Conservation (phyloP, 2,329 filamentous ascomycete genomes). For the Pyrenochaeta sp. region DNA sequence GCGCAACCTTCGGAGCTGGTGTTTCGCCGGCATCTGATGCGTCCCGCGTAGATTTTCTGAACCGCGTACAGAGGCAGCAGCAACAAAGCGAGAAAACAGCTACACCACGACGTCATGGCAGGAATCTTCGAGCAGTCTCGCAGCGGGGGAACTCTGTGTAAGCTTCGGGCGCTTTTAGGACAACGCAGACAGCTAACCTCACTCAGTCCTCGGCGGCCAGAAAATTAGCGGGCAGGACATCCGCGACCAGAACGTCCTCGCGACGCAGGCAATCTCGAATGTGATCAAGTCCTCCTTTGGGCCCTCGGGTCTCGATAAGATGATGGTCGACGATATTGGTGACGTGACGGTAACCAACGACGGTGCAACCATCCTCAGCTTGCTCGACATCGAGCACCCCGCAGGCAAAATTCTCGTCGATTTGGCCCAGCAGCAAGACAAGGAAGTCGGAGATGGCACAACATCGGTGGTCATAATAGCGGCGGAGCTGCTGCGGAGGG, state of each 20-base stretch:
- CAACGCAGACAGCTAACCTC: slow-evolving; percentile 29
- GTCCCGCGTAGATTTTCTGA: slow-evolving; percentile 38
- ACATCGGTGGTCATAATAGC: slow-evolving; percentile 98
- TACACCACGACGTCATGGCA: slow-evolving; percentile 69
- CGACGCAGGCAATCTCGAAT: slow-evolving; percentile 97
- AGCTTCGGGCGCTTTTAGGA: slow-evolving; percentile 38
- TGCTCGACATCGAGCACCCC: slow-evolving; percentile 97
- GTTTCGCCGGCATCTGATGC: slow-evolving; percentile 30
- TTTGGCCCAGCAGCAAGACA: slow-evolving; percentile 97
- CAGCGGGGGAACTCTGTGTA: slow-evolving; percentile 89
- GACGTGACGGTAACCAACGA: slow-evolving; percentile 99
- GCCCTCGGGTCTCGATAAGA: slow-evolving; percentile 96
- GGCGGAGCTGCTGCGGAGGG: slow-evolving; percentile 89
- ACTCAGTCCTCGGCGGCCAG: slow-evolving; percentile 83
- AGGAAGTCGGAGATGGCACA: slow-evolving; percentile 97
- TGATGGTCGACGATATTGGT: slow-evolving; percentile 99
- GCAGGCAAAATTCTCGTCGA: slow-evolving; percentile 98
- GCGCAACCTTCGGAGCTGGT: slow-evolving; percentile 28
- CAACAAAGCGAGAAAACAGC: slow-evolving; percentile 37
- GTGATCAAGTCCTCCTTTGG: slow-evolving; percentile 99
- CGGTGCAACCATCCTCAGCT: slow-evolving; percentile 92
- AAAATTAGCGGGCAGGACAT: slow-evolving; percentile 98
- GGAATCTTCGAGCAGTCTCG: slow-evolving; percentile 95
- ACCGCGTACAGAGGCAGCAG: slow-evolving; percentile 40
- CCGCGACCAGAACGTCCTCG: slow-evolving; percentile 95